phyloP scores from a whole-genome alignment of 495 filamentous ascomycete genomes.

The Parmelia sp. region DNA sequence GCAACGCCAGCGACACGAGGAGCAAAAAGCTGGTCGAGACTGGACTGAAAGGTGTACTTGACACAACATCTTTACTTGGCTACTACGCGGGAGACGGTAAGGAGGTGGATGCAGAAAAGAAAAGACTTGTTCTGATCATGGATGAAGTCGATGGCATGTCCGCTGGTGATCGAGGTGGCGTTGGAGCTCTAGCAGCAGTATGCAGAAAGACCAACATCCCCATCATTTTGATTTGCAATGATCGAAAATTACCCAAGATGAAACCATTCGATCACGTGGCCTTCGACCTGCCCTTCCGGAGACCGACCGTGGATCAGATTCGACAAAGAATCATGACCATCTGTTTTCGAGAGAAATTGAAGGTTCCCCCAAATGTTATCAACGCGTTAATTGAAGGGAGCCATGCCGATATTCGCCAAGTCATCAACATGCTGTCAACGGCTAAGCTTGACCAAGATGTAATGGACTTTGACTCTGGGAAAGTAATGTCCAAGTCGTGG shows the following conservation, averaged over 20 bases:
- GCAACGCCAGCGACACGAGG: slow-evolving; percentile 93
- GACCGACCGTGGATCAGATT: slow-evolving; percentile 83
- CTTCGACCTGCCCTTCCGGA: slow-evolving; percentile 77
- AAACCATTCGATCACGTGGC: slow-evolving; percentile 87
- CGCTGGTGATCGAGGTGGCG: slow-evolving; percentile 90
- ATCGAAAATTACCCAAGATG: slow-evolving; percentile 90
- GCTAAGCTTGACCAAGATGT: slow-evolving; percentile 75
- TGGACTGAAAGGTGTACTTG: slow-evolving; percentile 77
- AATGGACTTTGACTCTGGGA: slow-evolving; percentile 75
- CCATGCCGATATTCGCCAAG: slow-evolving; percentile 90
- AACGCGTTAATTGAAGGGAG: slow-evolving; percentile 93
- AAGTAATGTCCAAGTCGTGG: slow-evolving; percentile 94
- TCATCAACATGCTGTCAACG: slow-evolving; percentile 97
- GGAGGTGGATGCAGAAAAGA: slow-evolving; percentile 71
- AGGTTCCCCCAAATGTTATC: slow-evolving; percentile 77
- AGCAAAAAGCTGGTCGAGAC: slow-evolving; percentile 95
- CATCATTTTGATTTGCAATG: slow-evolving; percentile 96
- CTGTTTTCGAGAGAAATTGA: slow-evolving; percentile 83
- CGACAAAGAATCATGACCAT: slow-evolving; percentile 88
- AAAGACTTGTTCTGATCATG: slow-evolving; percentile 94
- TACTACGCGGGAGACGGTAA: slow-evolving; percentile 85
- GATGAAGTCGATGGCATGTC: slow-evolving; percentile 99
- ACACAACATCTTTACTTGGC: slow-evolving; percentile 86
- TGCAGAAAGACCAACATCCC: slow-evolving; percentile 94
- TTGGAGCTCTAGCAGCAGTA: slow-evolving; percentile 85